Evolutionary conservation across 1,139 yeast genomes (phyloP), one percentile per base, ranked within the genome.

Genomic region (Debaryomyces sp.): DNA sequence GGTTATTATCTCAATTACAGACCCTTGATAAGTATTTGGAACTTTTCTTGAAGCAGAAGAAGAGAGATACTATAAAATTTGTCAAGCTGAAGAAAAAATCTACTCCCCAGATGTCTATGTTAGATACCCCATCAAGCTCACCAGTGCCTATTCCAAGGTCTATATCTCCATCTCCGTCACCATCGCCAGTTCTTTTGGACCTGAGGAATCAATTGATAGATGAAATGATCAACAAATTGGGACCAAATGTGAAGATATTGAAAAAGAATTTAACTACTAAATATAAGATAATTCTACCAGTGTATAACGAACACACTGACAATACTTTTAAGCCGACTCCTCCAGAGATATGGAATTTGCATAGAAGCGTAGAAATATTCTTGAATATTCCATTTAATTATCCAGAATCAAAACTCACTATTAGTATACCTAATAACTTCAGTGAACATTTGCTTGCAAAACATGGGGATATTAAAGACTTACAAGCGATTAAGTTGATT

Each of bases 11-110:
- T 4, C 80, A 82, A 68, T 54, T 87, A 1, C 61, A 70, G 48
- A 80, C 85, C 3, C 68, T 87, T 43, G 89, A 85, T 58, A 73
- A 70, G 51, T 74, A 82, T 47, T 68, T 87, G 47, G 91, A 85
- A 56, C 57, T 61, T 41, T 84, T 84, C 55, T 67, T 86, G 54
- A 76, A 77, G 48, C 77, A 76, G 64, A 85, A 84, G 54, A 84
- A 84, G 60, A 75, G 78, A 44, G 82, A 81, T 64, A 64, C 75
- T 0, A 53, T 68, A 24, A 67, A 66, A 45, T 61, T 67, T 52
- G 67, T 71, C 10, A 68, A 61, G 47, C 54, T 55, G 12, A 55
- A 54, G 48, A 51, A 50, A 30, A 44, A 47, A 36, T n/a, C 37
- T 4, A 8, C 24, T 22, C 32, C 35, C 13, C 36, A 21, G 8